Conservation (phyloP, 2,329 filamentous ascomycete species). For the Penicillium sp. region DNA sequence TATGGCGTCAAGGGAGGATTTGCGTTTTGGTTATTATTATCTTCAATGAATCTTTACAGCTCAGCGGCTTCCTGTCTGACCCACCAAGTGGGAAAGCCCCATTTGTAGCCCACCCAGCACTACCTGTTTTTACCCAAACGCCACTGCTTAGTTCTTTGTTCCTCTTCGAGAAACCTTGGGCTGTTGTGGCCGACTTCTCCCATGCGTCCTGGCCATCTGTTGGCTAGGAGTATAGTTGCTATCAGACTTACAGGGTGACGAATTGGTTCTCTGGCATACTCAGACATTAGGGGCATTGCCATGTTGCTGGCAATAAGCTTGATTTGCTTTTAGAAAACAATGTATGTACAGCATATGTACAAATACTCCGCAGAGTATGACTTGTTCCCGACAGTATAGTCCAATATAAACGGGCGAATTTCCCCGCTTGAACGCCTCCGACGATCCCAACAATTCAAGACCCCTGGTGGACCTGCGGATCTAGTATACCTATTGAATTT, state of each 20-base stretch:
- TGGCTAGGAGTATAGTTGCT: not conserved
- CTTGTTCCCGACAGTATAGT: not conserved
- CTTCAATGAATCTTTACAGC: conserved; percentile 1
- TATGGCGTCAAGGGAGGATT: conserved; percentile 13
- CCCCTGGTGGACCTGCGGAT: not conserved
- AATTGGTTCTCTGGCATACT: not conserved
- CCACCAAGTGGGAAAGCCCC: not conserved
- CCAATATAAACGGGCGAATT: not conserved
- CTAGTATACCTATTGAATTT: not conserved
- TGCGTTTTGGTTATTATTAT: conserved; percentile 5
- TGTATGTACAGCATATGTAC: not conserved
- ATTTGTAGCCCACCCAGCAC: not conserved
- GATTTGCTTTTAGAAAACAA: not conserved
- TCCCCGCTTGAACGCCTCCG: not conserved
- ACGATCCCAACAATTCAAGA: not conserved
- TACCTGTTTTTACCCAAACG: not conserved
- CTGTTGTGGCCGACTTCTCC: not conserved
- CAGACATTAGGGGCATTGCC: not conserved
- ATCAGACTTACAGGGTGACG: too few relatives aligned
- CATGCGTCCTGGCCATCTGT: not conserved
- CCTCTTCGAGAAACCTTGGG: not conserved
- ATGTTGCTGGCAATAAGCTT: not conserved
- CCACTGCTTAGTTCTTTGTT: not conserved
- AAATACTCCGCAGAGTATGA: not conserved
- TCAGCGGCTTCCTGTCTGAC: conserved; percentile 1